Conservation (phyloP, 2,329 filamentous ascomycete genomes). For the Fusarium sp. region DNA sequence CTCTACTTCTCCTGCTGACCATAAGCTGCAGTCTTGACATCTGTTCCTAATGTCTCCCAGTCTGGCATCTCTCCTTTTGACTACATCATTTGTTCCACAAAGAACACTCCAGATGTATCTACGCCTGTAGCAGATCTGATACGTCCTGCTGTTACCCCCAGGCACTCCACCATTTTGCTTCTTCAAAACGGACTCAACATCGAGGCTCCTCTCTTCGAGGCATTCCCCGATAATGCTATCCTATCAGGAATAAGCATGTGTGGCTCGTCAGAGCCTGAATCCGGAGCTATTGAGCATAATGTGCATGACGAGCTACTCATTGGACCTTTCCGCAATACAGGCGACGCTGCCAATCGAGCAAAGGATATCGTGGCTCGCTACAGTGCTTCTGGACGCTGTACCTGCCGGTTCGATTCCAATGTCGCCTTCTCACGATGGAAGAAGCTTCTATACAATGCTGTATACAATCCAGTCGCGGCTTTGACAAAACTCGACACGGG, state of each 20-base stretch:
- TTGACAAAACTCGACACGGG: conserved; percentile 41
- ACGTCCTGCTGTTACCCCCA: conserved; percentile 39
- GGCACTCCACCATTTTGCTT: conserved; percentile 40
- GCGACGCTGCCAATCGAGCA: conserved; percentile 35
- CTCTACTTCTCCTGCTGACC: conserved; percentile 2
- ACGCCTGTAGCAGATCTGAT: conserved; percentile 39
- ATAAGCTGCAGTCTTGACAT: conserved; percentile 29
- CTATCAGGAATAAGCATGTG: conserved; percentile 47
- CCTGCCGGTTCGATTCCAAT: conserved; percentile 38
- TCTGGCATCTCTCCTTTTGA: conserved; percentile 37
- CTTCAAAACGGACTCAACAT: conserved; percentile 48
- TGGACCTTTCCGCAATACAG: conserved; percentile 39
- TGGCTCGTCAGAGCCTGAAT: conserved; percentile 43
- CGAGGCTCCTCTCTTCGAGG: conserved; percentile 36
- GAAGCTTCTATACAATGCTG: conserved; percentile 46
- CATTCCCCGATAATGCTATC: conserved; percentile 41
- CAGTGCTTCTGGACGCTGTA: conserved; percentile 35
- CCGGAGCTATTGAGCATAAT: conserved; percentile 43
- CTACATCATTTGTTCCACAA: conserved; percentile 46
- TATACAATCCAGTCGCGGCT: conserved; percentile 44
- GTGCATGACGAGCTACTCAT: conserved; percentile 42
- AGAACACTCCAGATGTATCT: conserved; percentile 44
- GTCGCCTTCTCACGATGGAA: conserved; percentile 45
- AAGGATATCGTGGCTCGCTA: conserved; percentile 43
- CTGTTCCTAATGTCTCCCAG: conserved; percentile 40